Percentiles rank a stretch among this genome's conserved stretches.
Conservation (phyloP, 2,329 filamentous ascomycete species). For the Fusarium clavum region DNA sequence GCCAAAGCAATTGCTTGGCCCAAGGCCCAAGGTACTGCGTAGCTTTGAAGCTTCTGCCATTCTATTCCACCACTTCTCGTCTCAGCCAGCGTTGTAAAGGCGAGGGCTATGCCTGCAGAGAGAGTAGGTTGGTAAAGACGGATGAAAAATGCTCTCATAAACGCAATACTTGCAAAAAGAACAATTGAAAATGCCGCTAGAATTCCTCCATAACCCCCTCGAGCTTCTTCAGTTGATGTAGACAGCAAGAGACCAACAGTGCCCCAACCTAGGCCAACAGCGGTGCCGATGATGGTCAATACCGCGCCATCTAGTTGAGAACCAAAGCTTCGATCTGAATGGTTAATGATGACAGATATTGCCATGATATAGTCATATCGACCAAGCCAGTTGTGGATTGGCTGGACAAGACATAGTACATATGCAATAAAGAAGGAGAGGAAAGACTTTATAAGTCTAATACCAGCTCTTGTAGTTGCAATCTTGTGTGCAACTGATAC, state of each 20-base stretch:
- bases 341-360: slow-evolving; percentile 68
- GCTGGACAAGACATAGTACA: slow-evolving; percentile 64
- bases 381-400: slow-evolving; percentile 62
- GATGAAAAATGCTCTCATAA: slow-evolving; percentile 66
- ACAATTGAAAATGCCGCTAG: slow-evolving; percentile 66
- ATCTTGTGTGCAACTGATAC: slow-evolving; percentile 55
- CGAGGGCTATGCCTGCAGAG: slow-evolving; percentile 66
- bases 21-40: slow-evolving; percentile 66
- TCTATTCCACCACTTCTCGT: slow-evolving; percentile 55
- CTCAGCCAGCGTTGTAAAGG: slow-evolving; percentile 65
- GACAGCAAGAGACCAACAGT: slow-evolving; percentile 65
- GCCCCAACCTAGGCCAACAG: slow-evolving; percentile 66
- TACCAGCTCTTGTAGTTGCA: slow-evolving; percentile 61
- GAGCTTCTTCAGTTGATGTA: slow-evolving; percentile 59
- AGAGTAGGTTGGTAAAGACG: slow-evolving; percentile 67
- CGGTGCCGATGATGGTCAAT: slow-evolving; percentile 65
- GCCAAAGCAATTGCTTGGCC: slow-evolving; percentile 65
- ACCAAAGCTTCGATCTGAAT: slow-evolving; percentile 66
- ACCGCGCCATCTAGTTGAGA: slow-evolving; percentile 67
- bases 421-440: slow-evolving; percentile 69
- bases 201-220: slow-evolving; percentile 64
- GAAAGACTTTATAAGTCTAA: slow-evolving; percentile 65
- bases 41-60: slow-evolving; percentile 64
- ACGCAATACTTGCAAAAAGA: slow-evolving; percentile 64
- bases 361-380: slow-evolving; percentile 66